These are phyloP conservation scores for Mortierella sp. DNA, from an alignment of 371 early-diverging fungal genomes.

Conservation along the genomic window DNA sequence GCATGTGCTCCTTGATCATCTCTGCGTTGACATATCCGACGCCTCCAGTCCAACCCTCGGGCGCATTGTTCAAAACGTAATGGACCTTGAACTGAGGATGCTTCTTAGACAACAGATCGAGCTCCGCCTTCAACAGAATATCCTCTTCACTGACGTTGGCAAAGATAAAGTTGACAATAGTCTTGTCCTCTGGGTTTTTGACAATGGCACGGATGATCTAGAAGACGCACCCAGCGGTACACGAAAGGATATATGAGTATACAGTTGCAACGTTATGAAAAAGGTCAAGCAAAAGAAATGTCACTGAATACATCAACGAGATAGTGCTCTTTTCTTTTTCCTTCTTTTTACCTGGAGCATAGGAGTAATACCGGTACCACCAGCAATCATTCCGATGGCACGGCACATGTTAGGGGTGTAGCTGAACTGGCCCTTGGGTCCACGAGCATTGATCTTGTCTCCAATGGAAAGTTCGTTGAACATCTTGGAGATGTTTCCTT, in stretches of 20 bases:
- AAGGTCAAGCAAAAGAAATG: not conserved
- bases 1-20: slow-evolving; percentile 81
- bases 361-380: slow-evolving; percentile 95
- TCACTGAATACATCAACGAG: slow-evolving; percentile 55
- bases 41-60: slow-evolving; percentile 86
- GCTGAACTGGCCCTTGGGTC: slow-evolving; percentile 92
- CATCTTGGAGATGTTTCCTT: slow-evolving; percentile 86
- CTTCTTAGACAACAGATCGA: slow-evolving; percentile 79
- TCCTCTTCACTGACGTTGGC: slow-evolving; percentile 93
- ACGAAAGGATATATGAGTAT: no score
- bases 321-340: no score
- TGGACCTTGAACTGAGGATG: slow-evolving; percentile 86
- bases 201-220: slow-evolving; percentile 84
- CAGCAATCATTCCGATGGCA: slow-evolving; percentile 93
- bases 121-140: slow-evolving; percentile 85
- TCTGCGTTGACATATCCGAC: slow-evolving; percentile 88
- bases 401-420: slow-evolving; percentile 87
- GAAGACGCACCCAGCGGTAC: not conserved
- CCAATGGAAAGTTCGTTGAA: slow-evolving; percentile 81
- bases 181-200: slow-evolving; percentile 88
- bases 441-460: slow-evolving; percentile 82
- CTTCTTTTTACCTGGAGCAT: slow-evolving; percentile 86
- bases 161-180: slow-evolving; percentile 84
- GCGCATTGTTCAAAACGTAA: slow-evolving; percentile 90
- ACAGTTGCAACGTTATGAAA: not conserved